phyloP scores from a whole-genome alignment of 495 filamentous ascomycete genomes.

The Podospora conica region DNA sequence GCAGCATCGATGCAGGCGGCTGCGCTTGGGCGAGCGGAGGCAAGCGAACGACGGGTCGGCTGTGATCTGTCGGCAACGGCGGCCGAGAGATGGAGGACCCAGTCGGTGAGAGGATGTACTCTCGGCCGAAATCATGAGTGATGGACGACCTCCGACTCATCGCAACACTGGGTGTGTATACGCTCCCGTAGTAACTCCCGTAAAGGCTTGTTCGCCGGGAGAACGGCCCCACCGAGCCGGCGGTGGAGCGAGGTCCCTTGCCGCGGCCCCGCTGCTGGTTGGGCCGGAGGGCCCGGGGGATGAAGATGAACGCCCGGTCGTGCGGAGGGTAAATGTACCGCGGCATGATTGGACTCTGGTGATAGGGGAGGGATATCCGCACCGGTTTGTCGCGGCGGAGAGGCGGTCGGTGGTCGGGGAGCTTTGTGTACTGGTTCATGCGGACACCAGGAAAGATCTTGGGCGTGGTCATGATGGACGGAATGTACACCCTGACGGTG shows the following conservation, averaged over 20 bases:
- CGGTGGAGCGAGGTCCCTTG: constrained; percentile 57
- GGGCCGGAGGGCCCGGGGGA: constrained; percentile 85
- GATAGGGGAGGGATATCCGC: constrained; percentile 79
- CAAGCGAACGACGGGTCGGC: constrained; percentile 78
- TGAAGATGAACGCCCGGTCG: constrained; percentile 96
- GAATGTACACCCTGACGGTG: constrained; percentile 66
- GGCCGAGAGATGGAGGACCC: constrained; percentile 68
- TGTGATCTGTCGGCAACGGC: constrained; percentile 51
- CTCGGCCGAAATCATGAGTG: constrained; percentile 65
- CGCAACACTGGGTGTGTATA: constrained; percentile 85
- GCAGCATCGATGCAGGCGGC: constrained; percentile 19
- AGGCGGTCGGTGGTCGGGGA: constrained; percentile 91
- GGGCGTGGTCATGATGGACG: constrained; percentile 67
- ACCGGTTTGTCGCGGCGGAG: constrained; percentile 95
- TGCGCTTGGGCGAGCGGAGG: constrained; percentile 56
- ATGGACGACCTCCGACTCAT: constrained; percentile 89
- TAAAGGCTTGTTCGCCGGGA: constrained; percentile 64
- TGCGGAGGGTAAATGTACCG: constrained; percentile 85
- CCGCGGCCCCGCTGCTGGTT: constrained; percentile 79
- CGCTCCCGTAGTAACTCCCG: constrained; percentile 67
- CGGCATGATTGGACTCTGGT: constrained; percentile 46
- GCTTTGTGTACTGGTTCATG: constrained; percentile 79
- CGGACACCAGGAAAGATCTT: constrained; percentile 65
- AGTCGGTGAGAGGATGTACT: constrained; percentile 66
- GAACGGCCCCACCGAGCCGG: constrained; percentile 59